A percentile compares a stretch with the other conserved stretches of the same genome.
Conservation (phyloP, 805 yeast species). For the Groenewaldozyma tartarivorans region DNA sequence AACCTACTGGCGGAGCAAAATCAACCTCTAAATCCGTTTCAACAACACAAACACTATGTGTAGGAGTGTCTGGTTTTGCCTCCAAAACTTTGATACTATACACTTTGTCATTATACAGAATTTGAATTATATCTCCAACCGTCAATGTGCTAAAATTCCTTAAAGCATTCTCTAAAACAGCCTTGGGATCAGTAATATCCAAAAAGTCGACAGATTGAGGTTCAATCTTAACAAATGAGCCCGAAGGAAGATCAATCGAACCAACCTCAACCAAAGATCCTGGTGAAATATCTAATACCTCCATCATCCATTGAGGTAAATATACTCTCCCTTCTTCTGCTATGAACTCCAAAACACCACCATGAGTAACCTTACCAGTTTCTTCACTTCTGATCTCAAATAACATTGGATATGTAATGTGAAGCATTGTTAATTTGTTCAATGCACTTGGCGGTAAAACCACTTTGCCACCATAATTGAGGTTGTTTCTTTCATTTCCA, state of each 20-base stretch:
- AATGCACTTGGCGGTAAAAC: slow-evolving; percentile 90
- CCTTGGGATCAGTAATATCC: slow-evolving; percentile 92
- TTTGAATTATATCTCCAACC: slow-evolving; percentile 72
- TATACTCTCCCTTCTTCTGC: slow-evolving; percentile 97
- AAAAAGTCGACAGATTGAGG: slow-evolving; percentile 92
- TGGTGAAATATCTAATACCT: slow-evolving; percentile 57
- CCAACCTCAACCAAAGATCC: slow-evolving; percentile 70
- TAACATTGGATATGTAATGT: slow-evolving; percentile 93
- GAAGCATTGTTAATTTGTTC: slow-evolving; percentile 75
- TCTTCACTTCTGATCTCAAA: slow-evolving; percentile 70
- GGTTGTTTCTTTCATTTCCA: slow-evolving; percentile 51
- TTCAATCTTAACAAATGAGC: slow-evolving; percentile 82
- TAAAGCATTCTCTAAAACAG: slow-evolving; percentile 86
- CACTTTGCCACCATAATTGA: slow-evolving; percentile 92
- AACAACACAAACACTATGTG: slow-evolving; percentile 77
- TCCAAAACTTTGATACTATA: slow-evolving; percentile 80
- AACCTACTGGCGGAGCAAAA: slow-evolving; percentile 98
- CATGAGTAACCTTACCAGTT: slow-evolving; percentile 54
- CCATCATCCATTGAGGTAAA: slow-evolving; percentile 95
- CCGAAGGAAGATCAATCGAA: slow-evolving; percentile 72
- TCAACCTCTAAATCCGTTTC: slow-evolving; percentile 97
- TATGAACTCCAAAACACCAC: slow-evolving; percentile 91
- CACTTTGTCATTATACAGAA: slow-evolving; percentile 68
- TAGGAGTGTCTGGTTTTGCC: slow-evolving; percentile 62
- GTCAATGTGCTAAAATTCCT: slow-evolving; percentile 85